Evolutionary conservation across 306 rosid genomes (phyloP), one percentile per base, ranked within the genome.

Genomic region (Cucumis cinereus): DNA sequence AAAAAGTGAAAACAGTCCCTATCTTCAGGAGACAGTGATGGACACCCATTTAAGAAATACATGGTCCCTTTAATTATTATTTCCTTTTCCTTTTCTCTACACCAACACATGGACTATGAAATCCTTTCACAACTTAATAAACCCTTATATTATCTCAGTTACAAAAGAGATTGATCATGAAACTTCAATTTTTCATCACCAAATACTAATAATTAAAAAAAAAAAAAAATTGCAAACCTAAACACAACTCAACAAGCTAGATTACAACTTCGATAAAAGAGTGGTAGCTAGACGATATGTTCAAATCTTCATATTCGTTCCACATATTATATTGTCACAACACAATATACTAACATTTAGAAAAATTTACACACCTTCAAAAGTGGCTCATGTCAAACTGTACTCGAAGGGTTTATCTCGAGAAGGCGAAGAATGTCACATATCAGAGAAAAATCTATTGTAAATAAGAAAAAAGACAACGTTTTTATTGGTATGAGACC

Each of bases 11-110:
- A 71, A 49, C 4, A 9, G 75, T 71, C 75, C n/a, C 40, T 24
- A 49, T 71, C 75, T 71, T 71, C 75, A 49, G 75, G 75, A 71
- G 75, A 71, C 75, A 70, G 16, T 71, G 75, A 71, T 71, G 75
- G 75, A 70, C 75, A 70, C 40, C 75, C 75, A 70, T 70, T 70
- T 70, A 70, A 49, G 41, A 49, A 71, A 71, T 26, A 14, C 20
- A 71, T 49, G 75, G 75, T 71, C 75, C 75, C 58, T 69, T 69
- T 68, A 41, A 43, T 23, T 45, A 45, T 43, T 43, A 1, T 45
- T 45, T 69, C 30, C 53, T 50, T 41, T 41, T 22, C 1, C 16
- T 67, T 59, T 59, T 26, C 38, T 59, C 5, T 20, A 56, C 33
- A 57, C 26, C 33, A 23, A 24, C 26, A 13, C 17, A 23, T 58